A percentile compares a stretch with the other conserved stretches of the same genome.
phyloP scores from a whole-genome alignment of 345 rosid species.

The Hibiscus trionum region DNA sequence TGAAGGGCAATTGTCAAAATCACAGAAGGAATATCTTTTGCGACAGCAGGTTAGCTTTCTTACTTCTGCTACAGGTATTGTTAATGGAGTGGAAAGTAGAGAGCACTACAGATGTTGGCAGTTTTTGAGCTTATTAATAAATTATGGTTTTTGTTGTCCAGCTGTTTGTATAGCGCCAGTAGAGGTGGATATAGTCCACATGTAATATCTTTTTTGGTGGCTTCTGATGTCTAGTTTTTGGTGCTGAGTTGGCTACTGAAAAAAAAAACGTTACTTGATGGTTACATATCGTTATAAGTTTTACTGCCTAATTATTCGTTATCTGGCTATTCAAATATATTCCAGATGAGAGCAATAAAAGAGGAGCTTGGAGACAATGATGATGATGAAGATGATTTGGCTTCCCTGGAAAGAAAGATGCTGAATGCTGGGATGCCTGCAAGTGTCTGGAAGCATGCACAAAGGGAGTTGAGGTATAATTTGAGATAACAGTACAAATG shows the following conservation, averaged over 20 bases:
- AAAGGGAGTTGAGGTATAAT: constrained; percentile 82
- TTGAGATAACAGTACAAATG: not conserved
- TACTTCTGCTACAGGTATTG: not conserved
- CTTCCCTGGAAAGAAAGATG: constrained; percentile 93
- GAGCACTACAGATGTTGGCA: not conserved
- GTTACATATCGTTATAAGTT: not conserved
- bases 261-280: not conserved
- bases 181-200: not conserved
- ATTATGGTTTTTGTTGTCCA: not conserved
- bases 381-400: constrained; percentile 97
- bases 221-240: not conserved
- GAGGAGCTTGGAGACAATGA: constrained; percentile 99
- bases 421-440: constrained; percentile 93
- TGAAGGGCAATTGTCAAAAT: constrained; percentile 95
- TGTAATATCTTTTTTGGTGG: not conserved
- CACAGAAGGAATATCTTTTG: constrained; percentile 97
- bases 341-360: constrained; percentile 96
- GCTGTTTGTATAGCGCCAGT: not conserved
- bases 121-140: not conserved
- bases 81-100: not conserved
- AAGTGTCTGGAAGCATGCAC: constrained; percentile 95
- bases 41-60: constrained; percentile 86
- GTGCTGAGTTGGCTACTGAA: not conserved
- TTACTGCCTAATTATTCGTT: constrained; percentile 9
- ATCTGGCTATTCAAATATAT: constrained; percentile 13